Conservation (phyloP, 371 early-diverging fungal genomes). For the Mucor sp. region DNA sequence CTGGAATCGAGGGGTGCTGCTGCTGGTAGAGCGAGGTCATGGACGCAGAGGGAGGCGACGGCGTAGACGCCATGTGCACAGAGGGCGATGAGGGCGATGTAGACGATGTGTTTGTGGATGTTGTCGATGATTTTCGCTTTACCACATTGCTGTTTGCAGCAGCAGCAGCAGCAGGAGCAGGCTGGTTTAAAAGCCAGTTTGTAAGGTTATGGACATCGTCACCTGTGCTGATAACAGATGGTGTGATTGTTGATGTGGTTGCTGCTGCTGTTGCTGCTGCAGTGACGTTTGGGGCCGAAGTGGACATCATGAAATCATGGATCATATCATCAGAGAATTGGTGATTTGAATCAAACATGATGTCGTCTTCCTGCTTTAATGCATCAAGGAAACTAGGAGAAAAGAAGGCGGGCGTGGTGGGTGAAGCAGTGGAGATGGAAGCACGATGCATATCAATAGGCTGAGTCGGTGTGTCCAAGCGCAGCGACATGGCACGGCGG, state of each 20-base stretch:
- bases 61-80: slow-evolving; percentile 32
- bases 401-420: slow-evolving; percentile 65
- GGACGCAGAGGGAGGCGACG: slow-evolving; percentile 45
- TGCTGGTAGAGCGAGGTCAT: slow-evolving; percentile 23
- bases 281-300: not conserved
- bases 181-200: slow-evolving; percentile 20
- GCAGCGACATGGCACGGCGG: slow-evolving; percentile 37
- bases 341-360: slow-evolving; percentile 24
- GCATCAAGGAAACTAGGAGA: slow-evolving; percentile 66
- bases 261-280: slow-evolving; percentile 15
- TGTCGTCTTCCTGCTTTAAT: slow-evolving; percentile 50
- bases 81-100: slow-evolving; percentile 23
- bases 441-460: slow-evolving; percentile 13
- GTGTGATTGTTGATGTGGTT: slow-evolving; percentile 21
- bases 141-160: slow-evolving; percentile 6
- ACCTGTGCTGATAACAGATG: slow-evolving; percentile 22
- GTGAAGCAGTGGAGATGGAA: slow-evolving; percentile 26
- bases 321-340: slow-evolving; percentile 11
- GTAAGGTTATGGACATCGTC: slow-evolving; percentile 14
- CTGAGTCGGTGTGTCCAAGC: slow-evolving; percentile 28
- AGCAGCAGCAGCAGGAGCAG: not conserved
- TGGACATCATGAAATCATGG: slow-evolving; percentile 19
- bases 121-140: slow-evolving; percentile 9
- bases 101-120: slow-evolving; percentile 16
- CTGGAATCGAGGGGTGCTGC: slow-evolving; percentile 49